Base-by-base conservation (phyloP, 2,329 filamentous ascomycete species). In the Teratosphaeria destructans region DNA sequence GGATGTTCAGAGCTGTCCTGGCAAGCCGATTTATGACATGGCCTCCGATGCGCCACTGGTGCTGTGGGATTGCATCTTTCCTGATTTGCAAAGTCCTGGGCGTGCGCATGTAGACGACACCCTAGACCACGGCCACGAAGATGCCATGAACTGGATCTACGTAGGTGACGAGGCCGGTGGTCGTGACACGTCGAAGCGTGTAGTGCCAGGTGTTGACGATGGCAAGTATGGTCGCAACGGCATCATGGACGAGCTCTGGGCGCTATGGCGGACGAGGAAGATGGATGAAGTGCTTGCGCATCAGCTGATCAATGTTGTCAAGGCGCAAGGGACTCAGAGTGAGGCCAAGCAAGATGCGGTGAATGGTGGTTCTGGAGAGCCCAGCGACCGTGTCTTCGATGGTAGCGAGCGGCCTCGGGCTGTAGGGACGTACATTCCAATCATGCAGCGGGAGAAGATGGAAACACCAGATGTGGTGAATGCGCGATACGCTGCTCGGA, bases 31-130 rank as follows among this genome's bases (percentile, higher is more conserved):
- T 62, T 99, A 97, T 75, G 84, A 88, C 69, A 95, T 99, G 85
- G 94, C 94, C 0, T 86, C 87, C 56, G 93, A 97, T 71, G 83
- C 86, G 29, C 93, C 94, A 2, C 82, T 99, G 8, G 94, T 97
- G 16, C 82, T 99, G 5, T 97, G 93, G 93, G 90, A 97, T 75
- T 97, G 93, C 74, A 81, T 95, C 37, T 99, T 96, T 73, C 90
- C 90, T 0, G 75, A 76, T 53, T 61, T 63, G 5, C 1, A 66
- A 66, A n/a, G 53, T 32, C 10, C 19, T 16, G 34, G 14, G 27
- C 53, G 34, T 32, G 53, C 53, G 5, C 43, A 23, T 49, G 19
- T 49, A 11, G 43, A 49, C n/a, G 19, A 23, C 19, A 5, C 10
- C 23, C 43, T n/a, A 23, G 2, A 54, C 57, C 19, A 61, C 57